A percentile compares a stretch with the other conserved stretches of the same genome.
Evolutionary conservation across 2,329 filamentous ascomycete species (phyloP).

Genomic region (Cercospora brassicicola): DNA sequence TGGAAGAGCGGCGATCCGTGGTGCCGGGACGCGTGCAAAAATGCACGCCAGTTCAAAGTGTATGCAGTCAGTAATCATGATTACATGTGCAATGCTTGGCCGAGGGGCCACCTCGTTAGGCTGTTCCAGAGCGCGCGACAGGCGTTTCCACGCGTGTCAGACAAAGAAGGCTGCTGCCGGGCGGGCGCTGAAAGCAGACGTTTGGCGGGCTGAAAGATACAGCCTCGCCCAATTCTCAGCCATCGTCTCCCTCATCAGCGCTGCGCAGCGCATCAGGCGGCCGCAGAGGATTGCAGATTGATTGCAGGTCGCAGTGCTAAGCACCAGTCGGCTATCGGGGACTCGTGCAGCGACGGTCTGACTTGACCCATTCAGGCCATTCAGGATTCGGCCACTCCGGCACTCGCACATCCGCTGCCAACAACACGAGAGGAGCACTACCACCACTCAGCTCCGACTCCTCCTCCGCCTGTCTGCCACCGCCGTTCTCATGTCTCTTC

Average conservation of each 20-base stretch:
- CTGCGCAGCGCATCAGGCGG: not conserved
- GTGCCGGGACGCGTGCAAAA: not conserved
- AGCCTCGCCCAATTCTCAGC: not conserved
- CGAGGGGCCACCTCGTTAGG: not conserved
- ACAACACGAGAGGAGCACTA: not conserved
- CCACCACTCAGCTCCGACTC: not conserved
- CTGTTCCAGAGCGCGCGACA: not conserved
- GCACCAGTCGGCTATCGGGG: not conserved
- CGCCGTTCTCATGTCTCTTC: conserved; percentile 1
- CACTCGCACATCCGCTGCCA: not conserved
- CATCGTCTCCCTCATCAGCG: not conserved
- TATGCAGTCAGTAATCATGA: not conserved
- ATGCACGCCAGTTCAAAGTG: not conserved
- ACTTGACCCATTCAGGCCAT: not conserved
- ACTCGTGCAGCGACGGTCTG: not conserved
- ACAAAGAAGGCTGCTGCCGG: not conserved
- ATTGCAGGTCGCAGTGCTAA: not conserved
- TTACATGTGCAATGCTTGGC: not conserved
- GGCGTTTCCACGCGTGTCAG: not conserved
- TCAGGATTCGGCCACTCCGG: not conserved
- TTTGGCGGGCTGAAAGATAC: not conserved
- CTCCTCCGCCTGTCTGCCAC: not conserved
- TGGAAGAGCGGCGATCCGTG: not conserved
- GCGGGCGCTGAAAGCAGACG: not conserved
- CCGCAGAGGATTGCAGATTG: not conserved